Evolutionary conservation across 2,329 filamentous ascomycete species (phyloP).

Genomic region (Penicillium sp.): DNA sequence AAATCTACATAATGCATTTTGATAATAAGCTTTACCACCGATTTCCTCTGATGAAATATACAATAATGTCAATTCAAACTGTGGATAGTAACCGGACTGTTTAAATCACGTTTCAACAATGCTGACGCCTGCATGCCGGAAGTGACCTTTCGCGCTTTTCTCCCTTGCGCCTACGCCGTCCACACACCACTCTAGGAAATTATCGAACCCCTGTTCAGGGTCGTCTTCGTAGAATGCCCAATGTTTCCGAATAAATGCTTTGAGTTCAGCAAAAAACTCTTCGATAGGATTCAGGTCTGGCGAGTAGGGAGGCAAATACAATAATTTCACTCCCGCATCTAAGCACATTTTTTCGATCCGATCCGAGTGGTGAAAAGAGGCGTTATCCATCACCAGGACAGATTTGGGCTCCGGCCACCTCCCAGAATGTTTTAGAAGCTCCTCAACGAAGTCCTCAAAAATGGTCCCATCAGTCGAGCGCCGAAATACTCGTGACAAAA

Average conservation of each 20-base stretch:
- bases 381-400: slow-evolving; percentile 15
- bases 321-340: no score
- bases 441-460: slow-evolving; percentile 7
- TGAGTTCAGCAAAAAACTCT: slow-evolving; percentile 41
- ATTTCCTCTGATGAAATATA: no score
- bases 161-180: slow-evolving; percentile 26
- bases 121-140: slow-evolving; percentile 27
- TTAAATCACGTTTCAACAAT: no score
- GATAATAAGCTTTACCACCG: no score
- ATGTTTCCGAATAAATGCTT: slow-evolving; percentile 37
- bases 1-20: no score
- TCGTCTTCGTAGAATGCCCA: slow-evolving; percentile 22
- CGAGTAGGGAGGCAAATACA: slow-evolving; percentile 37
- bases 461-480: slow-evolving; percentile 3
- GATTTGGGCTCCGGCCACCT: slow-evolving; percentile 10
- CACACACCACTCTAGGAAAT: slow-evolving; percentile 32
- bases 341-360: no score
- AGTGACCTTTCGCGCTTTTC: slow-evolving; percentile 26
- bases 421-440: slow-evolving; percentile 7
- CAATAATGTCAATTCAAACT: no score
- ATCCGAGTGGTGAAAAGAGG: no score
- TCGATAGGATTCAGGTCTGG: slow-evolving; percentile 43
- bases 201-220: slow-evolving; percentile 22
- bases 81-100: no score
- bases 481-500: slow-evolving; percentile 5